Conservation (phyloP, 495 filamentous ascomycete genomes). For the Penicillium roqueforti region DNA sequence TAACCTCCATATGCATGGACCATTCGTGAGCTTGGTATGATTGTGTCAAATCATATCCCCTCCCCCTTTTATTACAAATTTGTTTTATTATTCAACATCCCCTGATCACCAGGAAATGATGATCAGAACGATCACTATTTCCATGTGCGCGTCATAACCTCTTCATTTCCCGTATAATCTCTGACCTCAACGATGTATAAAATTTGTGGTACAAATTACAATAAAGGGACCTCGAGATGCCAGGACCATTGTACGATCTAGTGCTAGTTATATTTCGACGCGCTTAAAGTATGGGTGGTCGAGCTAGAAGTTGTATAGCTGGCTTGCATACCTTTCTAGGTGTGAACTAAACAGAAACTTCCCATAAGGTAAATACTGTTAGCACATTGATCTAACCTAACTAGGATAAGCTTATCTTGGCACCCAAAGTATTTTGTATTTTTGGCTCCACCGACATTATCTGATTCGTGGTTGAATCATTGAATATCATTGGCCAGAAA, state of each 20-base stretch:
- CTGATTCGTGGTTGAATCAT: not conserved
- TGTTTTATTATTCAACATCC: no score
- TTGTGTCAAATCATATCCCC: not conserved
- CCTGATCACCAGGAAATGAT: not conserved
- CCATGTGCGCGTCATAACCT: not conserved
- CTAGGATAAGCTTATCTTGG: no score
- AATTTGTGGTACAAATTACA: not conserved
- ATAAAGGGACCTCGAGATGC: not conserved
- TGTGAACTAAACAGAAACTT: no score
- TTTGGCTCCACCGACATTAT: not conserved
- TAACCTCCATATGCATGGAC: not conserved
- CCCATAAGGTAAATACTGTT: no score
- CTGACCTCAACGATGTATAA: not conserved
- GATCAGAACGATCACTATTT: not conserved
- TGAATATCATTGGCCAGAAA: constrained; percentile 7
- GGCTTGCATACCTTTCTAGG: no score
- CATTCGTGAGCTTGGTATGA: not conserved
- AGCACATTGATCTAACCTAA: no score
- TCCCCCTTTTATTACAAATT: not conserved
- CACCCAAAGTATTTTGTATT: no score
- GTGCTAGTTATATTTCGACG: not conserved
- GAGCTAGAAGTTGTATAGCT: no score
- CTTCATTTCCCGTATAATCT: not conserved
- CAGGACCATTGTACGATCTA: not conserved
- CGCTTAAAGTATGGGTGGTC: not conserved